Evolutionary conservation across 2,329 filamentous ascomycete species (phyloP).

Genomic region (Talaromyces funiculosus): DNA sequence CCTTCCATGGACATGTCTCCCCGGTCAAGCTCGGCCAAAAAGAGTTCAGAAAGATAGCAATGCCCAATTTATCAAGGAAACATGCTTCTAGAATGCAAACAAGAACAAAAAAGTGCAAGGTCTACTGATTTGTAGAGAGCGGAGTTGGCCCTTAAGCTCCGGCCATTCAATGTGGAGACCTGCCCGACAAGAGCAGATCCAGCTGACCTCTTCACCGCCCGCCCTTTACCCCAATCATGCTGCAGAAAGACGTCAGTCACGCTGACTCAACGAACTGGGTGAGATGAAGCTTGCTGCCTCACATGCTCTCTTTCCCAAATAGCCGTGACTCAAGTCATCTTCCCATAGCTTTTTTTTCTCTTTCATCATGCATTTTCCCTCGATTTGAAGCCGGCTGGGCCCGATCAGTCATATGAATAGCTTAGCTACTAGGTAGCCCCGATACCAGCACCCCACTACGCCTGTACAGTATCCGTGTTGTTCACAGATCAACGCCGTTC

Average conservation of each 20-base stretch:
- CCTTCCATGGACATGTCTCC: slow-evolving; percentile 9
- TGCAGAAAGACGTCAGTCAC: not conserved
- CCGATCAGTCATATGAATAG: not conserved
- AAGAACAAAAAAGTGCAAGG: not conserved
- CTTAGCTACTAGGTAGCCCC: not conserved
- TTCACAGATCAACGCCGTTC: not conserved
- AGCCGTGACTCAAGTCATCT: not conserved
- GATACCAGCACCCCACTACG: not conserved
- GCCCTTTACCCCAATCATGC: not conserved
- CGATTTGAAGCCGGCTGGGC: slow-evolving; percentile 1
- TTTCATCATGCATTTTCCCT: not conserved
- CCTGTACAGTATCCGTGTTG: not conserved
- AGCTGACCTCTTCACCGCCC: slow-evolving; percentile 3
- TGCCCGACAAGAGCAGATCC: not conserved
- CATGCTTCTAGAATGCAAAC: not conserved
- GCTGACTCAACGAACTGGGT: not conserved
- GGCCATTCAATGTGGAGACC: no score
- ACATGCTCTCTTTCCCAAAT: not conserved
- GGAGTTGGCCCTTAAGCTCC: not conserved
- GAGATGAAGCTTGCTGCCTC: not conserved
- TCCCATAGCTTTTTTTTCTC: not conserved
- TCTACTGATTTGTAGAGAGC: not conserved
- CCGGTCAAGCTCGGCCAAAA: not conserved
- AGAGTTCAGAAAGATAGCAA: not conserved
- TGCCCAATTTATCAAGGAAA: not conserved